Base-by-base conservation (phyloP, 768 basidiomycete species). In the Podaxis carcinomalis region DNA sequence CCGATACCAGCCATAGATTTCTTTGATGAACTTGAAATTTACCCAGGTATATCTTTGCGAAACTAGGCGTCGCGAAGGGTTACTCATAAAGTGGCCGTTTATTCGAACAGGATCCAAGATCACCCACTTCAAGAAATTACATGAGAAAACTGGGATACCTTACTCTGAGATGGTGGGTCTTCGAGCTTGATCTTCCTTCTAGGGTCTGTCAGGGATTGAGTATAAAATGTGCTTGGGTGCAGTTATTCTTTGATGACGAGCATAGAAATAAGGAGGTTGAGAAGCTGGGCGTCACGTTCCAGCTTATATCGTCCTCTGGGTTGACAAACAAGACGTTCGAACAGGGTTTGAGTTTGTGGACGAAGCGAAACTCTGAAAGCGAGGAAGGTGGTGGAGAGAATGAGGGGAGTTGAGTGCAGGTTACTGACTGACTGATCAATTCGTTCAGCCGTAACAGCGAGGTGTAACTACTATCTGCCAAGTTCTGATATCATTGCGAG, bases 261-360 rank as follows among this genome's bases (percentile, higher is more conserved):
- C 65, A 65, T 51, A 74, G 88, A 25, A 88, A 88, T 66, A 75
- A 75, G 37, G 85, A 88, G 63, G 87, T 89, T 0, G 87, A 83
- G 68, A 71, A 77, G 36, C 75, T 88, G 2, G 92, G 94, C 2
- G 92, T 95, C 2, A 93, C 90, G 0, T 94, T 96, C 73, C 77
- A 83, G 57, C 82, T 89, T n/a, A 89, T 92, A 4, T 72, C 75
- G 2, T 36, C 32, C 19, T 70, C 77, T 21, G 93, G 93, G 0
- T 65, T 92, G 28, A 79, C 85, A 64, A 73, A 79, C 51, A 70
- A 77, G n/a, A 73, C 78, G 4, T 93, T 92, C 68, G 85, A 89
- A 64, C 73, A 79, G n/a, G 94, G 94, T 0, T 71, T 96, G 32
- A 73, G 67, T 19, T 75, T 82, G 56, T 97, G 94, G 94, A 76